phyloP scores from a whole-genome alignment of 495 filamentous ascomycete species.

The Penicillium robsamsonii region DNA sequence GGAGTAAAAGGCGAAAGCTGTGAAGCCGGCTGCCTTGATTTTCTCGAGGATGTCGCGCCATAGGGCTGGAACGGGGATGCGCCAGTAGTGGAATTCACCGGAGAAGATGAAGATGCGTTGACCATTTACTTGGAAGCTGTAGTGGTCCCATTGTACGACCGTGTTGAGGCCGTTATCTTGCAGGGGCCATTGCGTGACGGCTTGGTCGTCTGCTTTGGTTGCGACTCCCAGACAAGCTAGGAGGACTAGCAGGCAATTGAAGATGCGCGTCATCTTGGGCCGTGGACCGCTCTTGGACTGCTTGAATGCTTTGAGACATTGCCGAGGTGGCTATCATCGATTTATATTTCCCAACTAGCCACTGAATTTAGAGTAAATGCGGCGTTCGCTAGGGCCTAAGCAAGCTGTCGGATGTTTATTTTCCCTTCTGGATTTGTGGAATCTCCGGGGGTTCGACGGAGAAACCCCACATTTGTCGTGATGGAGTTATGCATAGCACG shows the following conservation, averaged over 20 bases:
- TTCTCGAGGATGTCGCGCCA: conserved; percentile 63
- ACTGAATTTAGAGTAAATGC: not conserved
- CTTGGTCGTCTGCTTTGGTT: conserved; percentile 20
- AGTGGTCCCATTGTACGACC: conserved; percentile 56
- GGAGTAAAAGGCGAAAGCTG: conserved; percentile 54
- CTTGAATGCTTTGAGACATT: not conserved
- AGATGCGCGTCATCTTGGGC: conserved; percentile 11
- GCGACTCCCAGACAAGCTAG: conserved; percentile 21
- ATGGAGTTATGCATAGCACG: no score
- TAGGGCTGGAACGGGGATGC: conserved; percentile 56
- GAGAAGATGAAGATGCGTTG: conserved; percentile 58
- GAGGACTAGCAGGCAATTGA: conserved; percentile 16
- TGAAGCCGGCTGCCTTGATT: conserved; percentile 60
- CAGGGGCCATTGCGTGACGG: conserved; percentile 42
- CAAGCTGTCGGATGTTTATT: conserved; percentile 8
- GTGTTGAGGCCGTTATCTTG: conserved; percentile 51
- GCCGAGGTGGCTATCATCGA: not conserved
- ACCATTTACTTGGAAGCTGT: conserved; percentile 56
- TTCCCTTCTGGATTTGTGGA: conserved; percentile 12
- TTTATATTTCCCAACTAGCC: conserved; percentile 6
- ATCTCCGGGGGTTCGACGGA: conserved; percentile 3
- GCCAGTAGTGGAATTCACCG: conserved; percentile 62
- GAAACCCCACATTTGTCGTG: not conserved
- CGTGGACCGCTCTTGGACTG: not conserved
- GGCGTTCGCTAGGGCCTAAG: conserved; percentile 6